These are phyloP conservation scores for Nidularia pulvinata DNA, from an alignment of 768 basidiomycete genomes.

Conservation along the genomic window DNA sequence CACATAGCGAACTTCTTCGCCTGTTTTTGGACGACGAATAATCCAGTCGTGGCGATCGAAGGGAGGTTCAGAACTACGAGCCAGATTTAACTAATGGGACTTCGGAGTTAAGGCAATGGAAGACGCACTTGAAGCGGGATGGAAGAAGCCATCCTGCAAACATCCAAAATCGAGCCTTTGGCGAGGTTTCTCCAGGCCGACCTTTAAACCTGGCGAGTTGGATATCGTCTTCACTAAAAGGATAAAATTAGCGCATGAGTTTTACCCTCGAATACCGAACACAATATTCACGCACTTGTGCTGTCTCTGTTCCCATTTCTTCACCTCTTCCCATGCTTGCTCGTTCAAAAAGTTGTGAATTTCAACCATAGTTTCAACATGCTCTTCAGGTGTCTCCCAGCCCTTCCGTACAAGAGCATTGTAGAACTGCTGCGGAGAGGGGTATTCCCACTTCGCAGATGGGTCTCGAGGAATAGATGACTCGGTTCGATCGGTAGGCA, in stretches of 20 bases:
- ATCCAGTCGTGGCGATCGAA: slow-evolving; percentile 99
- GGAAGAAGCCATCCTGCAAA: slow-evolving; percentile 91
- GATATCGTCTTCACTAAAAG: slow-evolving; percentile 58
- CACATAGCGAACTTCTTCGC: slow-evolving; percentile 90
- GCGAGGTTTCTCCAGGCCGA: slow-evolving; percentile 89
- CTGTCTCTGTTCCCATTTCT: slow-evolving; percentile 84
- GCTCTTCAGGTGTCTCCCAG: slow-evolving; percentile 96
- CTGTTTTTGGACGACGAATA: slow-evolving; percentile 75
- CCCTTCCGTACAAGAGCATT: slow-evolving; percentile 97
- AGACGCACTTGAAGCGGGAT: slow-evolving; percentile 81
- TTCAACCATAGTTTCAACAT: slow-evolving; percentile 95
- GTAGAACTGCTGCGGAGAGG: slow-evolving; percentile 97
- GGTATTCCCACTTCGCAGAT: slow-evolving; percentile 84
- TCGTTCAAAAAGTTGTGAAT: slow-evolving; percentile 99
- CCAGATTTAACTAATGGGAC: neutral
- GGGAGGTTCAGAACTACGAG: slow-evolving; percentile 78
- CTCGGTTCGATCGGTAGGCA: slow-evolving; percentile 74
- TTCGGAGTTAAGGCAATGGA: neutral
- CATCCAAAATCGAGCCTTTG: slow-evolving; percentile 88
- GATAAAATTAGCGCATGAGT: neutral
- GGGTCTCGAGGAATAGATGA: slow-evolving; percentile 85
- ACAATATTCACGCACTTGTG: slow-evolving; percentile 45
- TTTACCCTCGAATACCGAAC: slow-evolving; percentile 1
- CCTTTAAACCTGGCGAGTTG: slow-evolving; percentile 87
- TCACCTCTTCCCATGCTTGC: slow-evolving; percentile 92